Evolutionary conservation across 2,329 filamentous ascomycete species (phyloP), one percentile per base, ranked within the genome.

Genomic region (Chrysoporthe austroafricana): DNA sequence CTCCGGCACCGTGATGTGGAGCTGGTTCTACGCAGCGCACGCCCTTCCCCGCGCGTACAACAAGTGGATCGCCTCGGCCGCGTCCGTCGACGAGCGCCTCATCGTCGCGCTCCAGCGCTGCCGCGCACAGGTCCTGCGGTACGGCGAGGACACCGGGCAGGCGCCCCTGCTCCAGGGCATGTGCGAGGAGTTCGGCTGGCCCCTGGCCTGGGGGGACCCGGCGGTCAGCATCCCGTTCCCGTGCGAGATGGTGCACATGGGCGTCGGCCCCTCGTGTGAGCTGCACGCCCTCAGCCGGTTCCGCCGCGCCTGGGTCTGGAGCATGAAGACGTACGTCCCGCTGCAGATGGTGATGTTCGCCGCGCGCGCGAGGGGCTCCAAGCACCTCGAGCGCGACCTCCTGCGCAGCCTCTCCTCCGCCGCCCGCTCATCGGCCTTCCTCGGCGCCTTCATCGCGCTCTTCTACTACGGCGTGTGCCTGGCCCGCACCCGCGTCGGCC

Each of bases 401-500:
- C 72, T 73, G 52, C 79, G 79, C 36, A 88, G 89, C 1, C 67
- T 90, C 36, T 72, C 82, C 16, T 90, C 90, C 2, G 88, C 91
- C 1, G 79, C 85, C 11, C 87, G 90, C 43, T 94, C 91, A 5
- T 94, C 92, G 0, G 84, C 90, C 0, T 96, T 96, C 76, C 84
- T 97, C 1, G 92, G 89, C 3, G 81, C 88, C 0, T 96, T 95
- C 77, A 91, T 96, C 71, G 83, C 88, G 0, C 80, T 94, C 13
- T 96, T 95, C 77, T 96, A 94, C 80, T 96, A 96, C 76, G 89
- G 91, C 39, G 91, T 96, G 3, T 97, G 93, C 75, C 86, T 96
- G 0, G 84, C 88, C 6, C 87, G 93, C 57, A 94, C 90, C 1
- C 85, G 91, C 13, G 69, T 96, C 7, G 93, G 93, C 0, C 93